phyloP scores from a whole-genome alignment of 208 protist genomes.

The Trypanosoma platydactyli region DNA sequence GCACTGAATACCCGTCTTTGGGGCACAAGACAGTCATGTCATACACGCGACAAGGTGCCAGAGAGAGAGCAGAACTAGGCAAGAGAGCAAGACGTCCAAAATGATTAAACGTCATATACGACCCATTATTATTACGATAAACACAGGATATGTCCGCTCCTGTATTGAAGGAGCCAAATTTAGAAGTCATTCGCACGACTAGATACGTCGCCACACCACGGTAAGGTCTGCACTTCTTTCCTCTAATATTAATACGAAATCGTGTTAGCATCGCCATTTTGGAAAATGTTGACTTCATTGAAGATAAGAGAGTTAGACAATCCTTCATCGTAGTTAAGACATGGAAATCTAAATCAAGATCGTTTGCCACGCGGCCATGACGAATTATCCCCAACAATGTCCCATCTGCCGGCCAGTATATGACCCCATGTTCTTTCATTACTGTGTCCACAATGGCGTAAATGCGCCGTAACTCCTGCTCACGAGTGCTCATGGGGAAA shows the following conservation, averaged over 20 bases:
- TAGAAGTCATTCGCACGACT: slow-evolving; percentile 9
- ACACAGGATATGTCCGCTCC: slow-evolving; percentile 21
- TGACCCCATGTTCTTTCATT: slow-evolving; percentile 15
- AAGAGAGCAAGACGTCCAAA: slow-evolving; percentile 2
- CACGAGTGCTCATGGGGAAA: slow-evolving; percentile 16
- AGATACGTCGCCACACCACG: slow-evolving; percentile 2
- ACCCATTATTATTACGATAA: background rate
- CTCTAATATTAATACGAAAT: background rate
- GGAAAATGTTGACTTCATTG: background rate
- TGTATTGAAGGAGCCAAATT: slow-evolving; percentile 17
- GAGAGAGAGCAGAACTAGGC: slow-evolving; percentile 12
- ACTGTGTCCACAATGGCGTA: slow-evolving; percentile 10
- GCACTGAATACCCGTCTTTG: background rate
- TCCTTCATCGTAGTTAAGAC: slow-evolving; percentile 9
- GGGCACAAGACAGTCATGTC: slow-evolving; percentile 16
- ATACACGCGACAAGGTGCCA: slow-evolving; percentile 15
- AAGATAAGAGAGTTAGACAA: slow-evolving; percentile 6
- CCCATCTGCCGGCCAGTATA: slow-evolving; percentile 25
- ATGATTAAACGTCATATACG: slow-evolving; percentile 15
- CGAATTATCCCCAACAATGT: slow-evolving; percentile 22
- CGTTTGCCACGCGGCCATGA: slow-evolving; percentile 21
- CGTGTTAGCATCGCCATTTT: background rate
- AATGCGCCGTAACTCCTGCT: slow-evolving; percentile 21
- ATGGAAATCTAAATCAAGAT: slow-evolving; percentile 25
- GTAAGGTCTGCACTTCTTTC: slow-evolving; percentile 6